These are phyloP conservation scores for Skeletonema marinoi DNA, from an alignment of 108 stramenopile genomes.

Conservation along the genomic window DNA sequence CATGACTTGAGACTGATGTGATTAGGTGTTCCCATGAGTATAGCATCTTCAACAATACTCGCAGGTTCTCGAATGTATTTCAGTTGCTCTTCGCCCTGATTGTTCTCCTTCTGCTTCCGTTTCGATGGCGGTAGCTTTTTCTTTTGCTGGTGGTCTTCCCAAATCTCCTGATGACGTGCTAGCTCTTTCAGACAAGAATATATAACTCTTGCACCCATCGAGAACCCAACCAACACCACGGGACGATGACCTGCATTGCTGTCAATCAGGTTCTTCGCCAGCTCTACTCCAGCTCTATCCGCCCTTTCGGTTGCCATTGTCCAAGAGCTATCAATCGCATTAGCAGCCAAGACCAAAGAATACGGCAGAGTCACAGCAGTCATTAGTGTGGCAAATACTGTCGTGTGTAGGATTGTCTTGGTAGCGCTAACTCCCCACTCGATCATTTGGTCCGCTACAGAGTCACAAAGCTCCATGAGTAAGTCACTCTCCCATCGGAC, in stretches of 20 bases:
- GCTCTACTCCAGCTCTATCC: constrained; percentile 86
- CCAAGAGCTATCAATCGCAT: constrained; percentile 93
- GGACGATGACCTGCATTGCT: constrained; percentile 88
- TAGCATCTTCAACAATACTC: constrained; percentile 90
- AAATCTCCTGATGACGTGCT: constrained; percentile 77
- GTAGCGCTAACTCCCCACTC: constrained; percentile 77
- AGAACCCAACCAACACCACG: constrained; percentile 92
- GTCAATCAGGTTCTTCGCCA: constrained; percentile 86
- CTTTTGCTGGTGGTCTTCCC: constrained; percentile 68
- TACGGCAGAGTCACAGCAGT: constrained; percentile 80
- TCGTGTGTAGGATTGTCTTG: constrained; percentile 75
- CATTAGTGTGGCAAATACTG: constrained; percentile 76
- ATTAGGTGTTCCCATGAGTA: constrained; percentile 85
- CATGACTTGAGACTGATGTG: constrained; percentile 83
- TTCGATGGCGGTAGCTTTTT: constrained; percentile 19
- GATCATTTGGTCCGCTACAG: constrained; percentile 73
- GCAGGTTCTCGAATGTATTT: constrained; percentile 76
- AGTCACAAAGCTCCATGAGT: constrained; percentile 76
- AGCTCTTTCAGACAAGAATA: constrained; percentile 93
- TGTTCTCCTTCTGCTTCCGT: constrained; percentile 12
- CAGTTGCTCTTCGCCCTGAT: constrained; percentile 39
- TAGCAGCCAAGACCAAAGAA: constrained; percentile 73
- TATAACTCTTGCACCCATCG: constrained; percentile 94
- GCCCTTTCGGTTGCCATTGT: constrained; percentile 89
- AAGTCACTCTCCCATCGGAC: constrained; percentile 82